These are phyloP conservation scores for Saccharomyces hybrid DNA, from an alignment of 1,139 yeast genomes.

Conservation along the genomic window DNA sequence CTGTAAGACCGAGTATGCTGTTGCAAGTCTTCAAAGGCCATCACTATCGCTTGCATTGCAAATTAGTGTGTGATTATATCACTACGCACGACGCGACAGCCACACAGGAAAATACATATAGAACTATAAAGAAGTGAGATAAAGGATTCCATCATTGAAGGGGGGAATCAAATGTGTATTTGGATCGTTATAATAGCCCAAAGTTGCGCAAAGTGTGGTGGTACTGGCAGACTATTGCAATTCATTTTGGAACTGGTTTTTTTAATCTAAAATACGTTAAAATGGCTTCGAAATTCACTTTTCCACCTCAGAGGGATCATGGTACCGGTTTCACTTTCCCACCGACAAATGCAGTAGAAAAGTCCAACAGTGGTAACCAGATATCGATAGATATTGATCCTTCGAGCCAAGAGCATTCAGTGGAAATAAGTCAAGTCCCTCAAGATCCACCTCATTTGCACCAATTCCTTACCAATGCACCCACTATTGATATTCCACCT, in stretches of 20 bases:
- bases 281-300: conserved; percentile 12
- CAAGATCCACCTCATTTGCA: not conserved
- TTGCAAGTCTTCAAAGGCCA: not conserved
- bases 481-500: conserved; percentile 12
- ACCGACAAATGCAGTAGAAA: not conserved
- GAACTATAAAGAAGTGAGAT: not conserved
- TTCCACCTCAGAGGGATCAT: conserved; percentile 7
- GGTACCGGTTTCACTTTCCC: not conserved
- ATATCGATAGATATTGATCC: not conserved
- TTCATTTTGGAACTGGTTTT: not conserved
- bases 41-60: not conserved
- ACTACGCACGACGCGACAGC: not conserved
- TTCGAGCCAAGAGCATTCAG: not conserved
- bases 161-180: not conserved
- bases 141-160: not conserved
- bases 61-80: not conserved
- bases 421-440: not conserved
- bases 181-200: not conserved
- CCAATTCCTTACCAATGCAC: conserved; percentile 2
- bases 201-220: not conserved
- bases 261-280: not conserved
- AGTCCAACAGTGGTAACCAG: not conserved
- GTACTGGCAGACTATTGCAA: not conserved
- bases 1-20: not conserved
- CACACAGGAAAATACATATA: not conserved